Percentiles rank a stretch among this genome's conserved stretches.
Conservation (phyloP, 2,329 filamentous ascomycete species). For the Fusarium mexicanum region DNA sequence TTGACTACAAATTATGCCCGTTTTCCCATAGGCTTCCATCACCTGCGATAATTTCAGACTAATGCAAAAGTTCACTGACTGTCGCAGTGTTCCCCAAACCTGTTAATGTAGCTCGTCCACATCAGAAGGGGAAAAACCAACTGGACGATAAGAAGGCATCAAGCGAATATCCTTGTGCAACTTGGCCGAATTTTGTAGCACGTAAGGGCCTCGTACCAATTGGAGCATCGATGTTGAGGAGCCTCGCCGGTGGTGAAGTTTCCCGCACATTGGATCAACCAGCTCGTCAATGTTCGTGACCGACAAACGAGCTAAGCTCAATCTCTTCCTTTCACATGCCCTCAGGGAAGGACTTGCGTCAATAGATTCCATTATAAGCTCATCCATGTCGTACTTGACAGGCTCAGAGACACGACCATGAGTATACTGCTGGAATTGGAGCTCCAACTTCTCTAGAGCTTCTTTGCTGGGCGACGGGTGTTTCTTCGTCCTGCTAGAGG, state of each 20-base stretch:
- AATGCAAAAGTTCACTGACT: not conserved
- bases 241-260: constrained; percentile 13
- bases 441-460: constrained; percentile 51
- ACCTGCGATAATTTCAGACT: not conserved
- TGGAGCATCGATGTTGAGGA: constrained; percentile 27
- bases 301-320: constrained; percentile 25
- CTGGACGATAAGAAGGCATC: constrained; percentile 39
- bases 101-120: constrained; percentile 50
- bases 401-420: constrained; percentile 29
- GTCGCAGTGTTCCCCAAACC: no score
- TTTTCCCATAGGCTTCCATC: no score
- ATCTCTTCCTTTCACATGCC: constrained; percentile 45
- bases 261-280: not conserved
- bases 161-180: constrained; percentile 41
- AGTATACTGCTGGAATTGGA: constrained; percentile 48
- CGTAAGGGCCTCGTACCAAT: constrained; percentile 4
- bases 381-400: constrained; percentile 41
- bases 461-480: constrained; percentile 58
- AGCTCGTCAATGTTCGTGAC: constrained; percentile 28
- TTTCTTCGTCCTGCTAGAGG: constrained; percentile 49
- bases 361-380: constrained; percentile 41
- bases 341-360: constrained; percentile 26
- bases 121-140: constrained; percentile 40
- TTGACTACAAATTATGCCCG: not conserved
- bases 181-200: constrained; percentile 28